Evolutionary conservation across 495 filamentous ascomycete species (phyloP), one percentile per base, ranked within the genome.

Genomic region (Penicillium lagena): DNA sequence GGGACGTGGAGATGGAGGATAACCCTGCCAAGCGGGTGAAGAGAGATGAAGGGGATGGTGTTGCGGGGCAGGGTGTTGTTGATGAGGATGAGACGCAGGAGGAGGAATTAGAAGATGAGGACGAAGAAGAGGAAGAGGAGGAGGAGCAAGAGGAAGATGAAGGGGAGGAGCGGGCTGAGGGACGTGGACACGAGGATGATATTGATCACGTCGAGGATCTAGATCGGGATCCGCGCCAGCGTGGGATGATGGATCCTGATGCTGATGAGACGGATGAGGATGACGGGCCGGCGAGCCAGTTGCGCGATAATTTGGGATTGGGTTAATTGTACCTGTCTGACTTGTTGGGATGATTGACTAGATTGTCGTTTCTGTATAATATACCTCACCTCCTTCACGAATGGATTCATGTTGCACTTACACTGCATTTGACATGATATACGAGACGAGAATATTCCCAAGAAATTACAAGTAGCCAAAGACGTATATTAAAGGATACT

Each of bases 181-280:
- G 68, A 14, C 40, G 52, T 7, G 56, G 55, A 13, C 63, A 58
- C 12, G 72, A 72, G 27, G 77, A 84, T 12, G 76, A 82, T 45
- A 76, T 85, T 50, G 81, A 86, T 54, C 80, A 80, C 12, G 71
- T 84, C 30, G 82, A 87, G 57, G 72, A 77, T 59, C 67, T 78
- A 43, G 78, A 80, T 58, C 49, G 45, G 8, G 50, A 55, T 37
- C 39, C 57, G 34, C 47, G 58, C 14, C 58, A 37, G 32, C 60
- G 47, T 8, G 45, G 45, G 29, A 57, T 42, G 49, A 62, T 58
- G 51, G 63, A 70, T 41, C 67, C 68, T 29, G 72, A 69, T 48
- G 67, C 56, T 14, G 62, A 63, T 53, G 68, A 72, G 27, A 64
- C 63, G n/a, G 65, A 68, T 39, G 61, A 70, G 42, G 70, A 73